Conservation (phyloP, 2,329 filamentous ascomycete species). For the Xylariaceae sp. region DNA sequence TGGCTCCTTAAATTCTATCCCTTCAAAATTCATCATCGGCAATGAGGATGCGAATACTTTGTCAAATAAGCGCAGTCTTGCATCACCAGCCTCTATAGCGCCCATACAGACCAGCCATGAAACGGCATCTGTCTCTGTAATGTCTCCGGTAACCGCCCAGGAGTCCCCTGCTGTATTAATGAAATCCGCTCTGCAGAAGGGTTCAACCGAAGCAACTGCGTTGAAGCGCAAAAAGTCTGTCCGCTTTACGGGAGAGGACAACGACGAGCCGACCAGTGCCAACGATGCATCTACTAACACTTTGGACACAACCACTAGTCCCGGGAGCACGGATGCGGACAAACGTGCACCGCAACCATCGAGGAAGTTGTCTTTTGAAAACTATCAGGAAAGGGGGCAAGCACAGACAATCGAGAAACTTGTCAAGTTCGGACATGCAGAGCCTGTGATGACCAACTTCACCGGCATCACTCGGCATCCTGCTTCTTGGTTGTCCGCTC, state of each 20-base stretch:
- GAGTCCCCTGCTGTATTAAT: conserved; percentile 6
- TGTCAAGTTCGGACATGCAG: conserved; percentile 24
- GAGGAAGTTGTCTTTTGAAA: conserved; percentile 23
- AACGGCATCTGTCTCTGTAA: background rate
- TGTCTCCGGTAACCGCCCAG: background rate
- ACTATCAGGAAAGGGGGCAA: conserved; percentile 24
- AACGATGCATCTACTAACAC: conserved; percentile 10
- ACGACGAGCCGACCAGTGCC: conserved; percentile 19
- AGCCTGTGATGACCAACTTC: conserved; percentile 24
- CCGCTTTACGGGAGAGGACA: conserved; percentile 30
- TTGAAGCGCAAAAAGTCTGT: conserved; percentile 36
- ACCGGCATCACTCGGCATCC: conserved; percentile 22
- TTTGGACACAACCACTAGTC: background rate
- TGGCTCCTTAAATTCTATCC: conserved; percentile 33
- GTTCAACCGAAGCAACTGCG: background rate
- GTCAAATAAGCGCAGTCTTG: conserved; percentile 8
- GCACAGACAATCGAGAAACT: conserved; percentile 25
- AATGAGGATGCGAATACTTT: conserved; percentile 13
- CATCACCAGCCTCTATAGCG: background rate
- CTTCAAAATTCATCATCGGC: conserved; percentile 27
- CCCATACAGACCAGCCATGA: background rate
- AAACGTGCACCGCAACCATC: background rate
- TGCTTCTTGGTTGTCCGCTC: conserved; percentile 24
- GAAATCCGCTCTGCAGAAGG: background rate
- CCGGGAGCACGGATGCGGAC: background rate